A percentile compares a stretch with the other conserved stretches of the same genome.
Conservation (phyloP, 139 green algal genomes). For the Ettlia oleoabundans region DNA sequence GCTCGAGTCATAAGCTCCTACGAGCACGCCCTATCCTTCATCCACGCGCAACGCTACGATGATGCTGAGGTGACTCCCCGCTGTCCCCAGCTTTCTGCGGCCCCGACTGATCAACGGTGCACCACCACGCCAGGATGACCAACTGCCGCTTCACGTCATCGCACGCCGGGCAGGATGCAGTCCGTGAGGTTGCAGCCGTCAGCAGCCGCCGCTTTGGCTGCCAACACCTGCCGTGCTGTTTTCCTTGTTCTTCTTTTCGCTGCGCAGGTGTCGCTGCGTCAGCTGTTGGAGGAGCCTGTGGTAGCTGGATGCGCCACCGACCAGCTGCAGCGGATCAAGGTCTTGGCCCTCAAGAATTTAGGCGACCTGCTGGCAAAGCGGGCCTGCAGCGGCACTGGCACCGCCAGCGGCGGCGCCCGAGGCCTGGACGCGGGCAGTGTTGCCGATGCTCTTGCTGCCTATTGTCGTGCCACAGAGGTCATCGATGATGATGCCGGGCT, state of each 20-base stretch:
- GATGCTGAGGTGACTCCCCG: conserved; percentile 28
- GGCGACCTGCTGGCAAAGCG: conserved; percentile 12
- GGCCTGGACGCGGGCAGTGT: background rate
- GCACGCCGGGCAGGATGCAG: too few relatives aligned
- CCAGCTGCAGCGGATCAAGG: conserved; percentile 38
- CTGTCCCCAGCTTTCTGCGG: too few relatives aligned
- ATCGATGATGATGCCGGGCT: conserved; percentile 25
- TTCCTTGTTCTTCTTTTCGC: background rate
- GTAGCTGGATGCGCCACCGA: conserved; percentile 32
- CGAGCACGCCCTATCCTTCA: conserved; percentile 18
- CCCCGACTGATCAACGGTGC: too few relatives aligned
- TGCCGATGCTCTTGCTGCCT: conserved; percentile 23
- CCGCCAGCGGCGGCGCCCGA: too few relatives aligned
- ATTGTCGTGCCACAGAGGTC: conserved; percentile 12
- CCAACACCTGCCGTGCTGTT: background rate
- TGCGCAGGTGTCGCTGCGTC: conserved; percentile 21
- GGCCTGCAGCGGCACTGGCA: too few relatives aligned
- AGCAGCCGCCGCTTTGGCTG: too few relatives aligned
- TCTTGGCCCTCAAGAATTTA: conserved; percentile 39
- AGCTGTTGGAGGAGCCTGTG: conserved; percentile 18
- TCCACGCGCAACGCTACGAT: background rate
- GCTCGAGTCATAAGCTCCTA: conserved; percentile 17
- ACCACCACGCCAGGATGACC: too few relatives aligned
- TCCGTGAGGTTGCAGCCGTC: too few relatives aligned
- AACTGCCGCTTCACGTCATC: too few relatives aligned